Evolutionary conservation across 1,139 yeast species (phyloP).

Genomic region (Candida pseudoviswanathii): DNA sequence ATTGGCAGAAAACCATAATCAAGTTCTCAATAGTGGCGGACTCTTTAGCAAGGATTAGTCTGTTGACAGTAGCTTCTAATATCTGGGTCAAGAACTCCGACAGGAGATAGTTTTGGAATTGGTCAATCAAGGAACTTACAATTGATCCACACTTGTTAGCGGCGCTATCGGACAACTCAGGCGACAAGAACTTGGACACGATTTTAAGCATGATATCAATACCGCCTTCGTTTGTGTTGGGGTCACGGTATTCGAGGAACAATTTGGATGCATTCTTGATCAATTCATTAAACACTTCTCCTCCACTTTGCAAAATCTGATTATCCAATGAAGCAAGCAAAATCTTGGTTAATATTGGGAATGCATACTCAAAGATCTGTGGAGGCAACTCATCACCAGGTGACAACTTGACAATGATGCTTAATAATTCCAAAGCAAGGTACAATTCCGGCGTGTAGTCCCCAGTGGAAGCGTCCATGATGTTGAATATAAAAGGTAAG

Average conservation of each 20-base stretch:
- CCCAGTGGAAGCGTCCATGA: slow-evolving; percentile 27
- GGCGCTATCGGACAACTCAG: slow-evolving; percentile 75
- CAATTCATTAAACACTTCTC: slow-evolving; percentile 70
- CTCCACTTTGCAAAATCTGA: slow-evolving; percentile 75
- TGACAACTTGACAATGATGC: slow-evolving; percentile 52
- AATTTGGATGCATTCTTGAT: slow-evolving; percentile 53
- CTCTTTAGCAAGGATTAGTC: slow-evolving; percentile 67
- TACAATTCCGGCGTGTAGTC: slow-evolving; percentile 62
- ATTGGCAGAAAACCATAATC: slow-evolving; percentile 72
- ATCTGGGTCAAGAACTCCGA: slow-evolving; percentile 56
- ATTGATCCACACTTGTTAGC: slow-evolving; percentile 74
- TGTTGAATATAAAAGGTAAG: slow-evolving; percentile 50
- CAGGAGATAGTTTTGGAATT: slow-evolving; percentile 55
- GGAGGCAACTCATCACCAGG: slow-evolving; percentile 45
- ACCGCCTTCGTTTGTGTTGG: slow-evolving; percentile 48
- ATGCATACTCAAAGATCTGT: slow-evolving; percentile 49
- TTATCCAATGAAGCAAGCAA: slow-evolving; percentile 67
- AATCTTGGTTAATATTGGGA: slow-evolving; percentile 55
- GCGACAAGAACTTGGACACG: slow-evolving; percentile 71
- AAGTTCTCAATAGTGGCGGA: slow-evolving; percentile 76
- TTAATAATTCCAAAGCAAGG: slow-evolving; percentile 66
- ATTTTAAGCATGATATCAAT: slow-evolving; percentile 57
- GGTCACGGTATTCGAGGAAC: slow-evolving; percentile 42
- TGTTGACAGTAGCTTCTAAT: slow-evolving; percentile 68
- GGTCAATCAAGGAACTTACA: slow-evolving; percentile 63